Percentiles rank a stretch among this genome's conserved stretches.
Evolutionary conservation across 192 early-diverging fungal genomes (phyloP).

Genomic region (Pilobolus umbonatus): DNA sequence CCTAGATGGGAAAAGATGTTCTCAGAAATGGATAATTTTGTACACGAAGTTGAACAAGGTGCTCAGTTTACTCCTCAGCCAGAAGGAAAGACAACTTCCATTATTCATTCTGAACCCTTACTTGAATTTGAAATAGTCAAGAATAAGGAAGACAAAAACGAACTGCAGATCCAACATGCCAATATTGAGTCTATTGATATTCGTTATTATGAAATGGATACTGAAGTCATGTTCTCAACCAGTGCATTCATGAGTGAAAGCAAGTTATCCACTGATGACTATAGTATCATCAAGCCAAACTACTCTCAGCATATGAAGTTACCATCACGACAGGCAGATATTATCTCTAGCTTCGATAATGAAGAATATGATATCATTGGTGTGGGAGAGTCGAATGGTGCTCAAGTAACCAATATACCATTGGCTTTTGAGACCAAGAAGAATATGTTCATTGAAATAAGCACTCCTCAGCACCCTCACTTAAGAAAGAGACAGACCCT

Average conservation of each 20-base stretch:
- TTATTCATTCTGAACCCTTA: constrained; percentile 27
- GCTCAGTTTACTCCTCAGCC: neutral
- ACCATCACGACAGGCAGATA: neutral
- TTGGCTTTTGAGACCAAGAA: neutral
- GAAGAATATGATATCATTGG: constrained; percentile 1
- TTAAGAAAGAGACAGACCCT: constrained; percentile 24
- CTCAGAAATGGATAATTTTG: constrained; percentile 32
- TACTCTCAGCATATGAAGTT: constrained; percentile 26
- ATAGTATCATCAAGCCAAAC: constrained; percentile 39
- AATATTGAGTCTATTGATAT: constrained; percentile 33
- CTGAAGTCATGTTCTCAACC: constrained; percentile 46
- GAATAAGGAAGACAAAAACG: constrained; percentile 13
- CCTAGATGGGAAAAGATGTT: constrained; percentile 40
- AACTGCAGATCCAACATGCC: constrained; percentile 30
- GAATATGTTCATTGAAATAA: constrained; percentile 29
- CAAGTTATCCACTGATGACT: constrained; percentile 6
- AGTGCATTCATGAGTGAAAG: constrained; percentile 32
- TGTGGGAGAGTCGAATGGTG: neutral
- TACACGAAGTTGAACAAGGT: constrained; percentile 26
- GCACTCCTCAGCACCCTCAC: constrained; percentile 22
- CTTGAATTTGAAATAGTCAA: constrained; percentile 36
- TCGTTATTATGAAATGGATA: constrained; percentile 41
- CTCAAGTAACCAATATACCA: neutral
- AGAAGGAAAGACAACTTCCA: neutral
- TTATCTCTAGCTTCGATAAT: neutral